Evolutionary conservation across 805 yeast genomes (phyloP), one percentile per base, ranked within the genome.

Genomic region (Blastobotrys peoriensis): DNA sequence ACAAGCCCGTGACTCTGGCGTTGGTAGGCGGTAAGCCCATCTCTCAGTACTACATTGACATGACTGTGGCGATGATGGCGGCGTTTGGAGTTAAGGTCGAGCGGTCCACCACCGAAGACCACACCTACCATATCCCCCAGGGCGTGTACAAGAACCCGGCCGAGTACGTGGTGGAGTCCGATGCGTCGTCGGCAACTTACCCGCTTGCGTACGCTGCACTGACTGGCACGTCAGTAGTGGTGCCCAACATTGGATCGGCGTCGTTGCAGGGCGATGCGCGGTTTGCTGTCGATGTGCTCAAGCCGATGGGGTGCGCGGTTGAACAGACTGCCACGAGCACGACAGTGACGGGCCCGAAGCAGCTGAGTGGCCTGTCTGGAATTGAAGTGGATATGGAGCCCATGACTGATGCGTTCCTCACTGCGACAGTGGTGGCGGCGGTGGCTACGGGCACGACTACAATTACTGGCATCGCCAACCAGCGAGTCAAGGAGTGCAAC

Each of bases 341-440:
- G 0, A 88, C 97, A 0, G 98, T 93, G 5, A 78, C 82, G 35
- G 98, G 97, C 39, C 96, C 97, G 4, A 70, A 83, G 16, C 48
- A 64, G 0, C 71, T 93, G 52, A 75, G 72, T 57, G 86, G 95
- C 4, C 69, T 93, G 51, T 70, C 79, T 9, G 8, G 8, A 25
- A 8, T 13, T 25, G 75, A 71, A 50, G 83, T 93, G 45, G 97
- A 93, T 62, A 93, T 93, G 98, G 98, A 93, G 67, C 98, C 98
- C 44, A 93, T 93, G 98, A 93, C 98, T 0, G 98, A 93, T 66
- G 98, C 98, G 0, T 93, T 93, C 63, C 71, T 93, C 58, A 93
- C 98, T 13, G 98, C 98, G 0, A 78, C 94, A 43, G 97, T 93
- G 9, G 94, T 88, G 16, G 98, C 98, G 27, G 96, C 98, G n/a